phyloP scores from a whole-genome alignment of 1,284 basidiomycete genomes.

The Volvariella volvacea region DNA sequence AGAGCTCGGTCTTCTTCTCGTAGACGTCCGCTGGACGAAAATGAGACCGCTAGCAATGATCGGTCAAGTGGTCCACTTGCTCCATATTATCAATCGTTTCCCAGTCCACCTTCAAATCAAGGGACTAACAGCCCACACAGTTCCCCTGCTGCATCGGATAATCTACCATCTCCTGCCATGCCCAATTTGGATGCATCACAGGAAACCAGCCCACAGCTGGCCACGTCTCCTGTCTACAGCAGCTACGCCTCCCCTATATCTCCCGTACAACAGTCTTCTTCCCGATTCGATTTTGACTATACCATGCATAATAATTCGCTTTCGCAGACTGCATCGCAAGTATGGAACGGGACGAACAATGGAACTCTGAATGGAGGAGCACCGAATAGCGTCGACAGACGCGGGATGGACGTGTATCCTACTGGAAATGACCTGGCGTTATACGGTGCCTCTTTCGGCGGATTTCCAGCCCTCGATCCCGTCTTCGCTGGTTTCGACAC shows the following conservation, averaged over 20 bases:
- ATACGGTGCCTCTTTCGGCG: conserved; percentile 30
- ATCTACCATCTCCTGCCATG: conserved; percentile 61
- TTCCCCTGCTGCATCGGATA: conserved; percentile 58
- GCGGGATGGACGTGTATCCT: conserved; percentile 35
- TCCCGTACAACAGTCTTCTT: conserved; percentile 38
- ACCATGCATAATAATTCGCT: conserved; percentile 38
- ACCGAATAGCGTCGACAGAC: conserved; percentile 38
- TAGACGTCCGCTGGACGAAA: conserved; percentile 63
- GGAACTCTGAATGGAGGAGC: not conserved
- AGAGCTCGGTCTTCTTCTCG: conserved; percentile 70
- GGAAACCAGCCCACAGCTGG: conserved; percentile 39
- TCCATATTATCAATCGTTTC: conserved; percentile 44
- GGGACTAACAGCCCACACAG: conserved; percentile 54
- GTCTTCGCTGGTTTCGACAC: conserved; percentile 38
- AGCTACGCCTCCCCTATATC: conserved; percentile 42
- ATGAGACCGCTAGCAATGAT: conserved; percentile 31
- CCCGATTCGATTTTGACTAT: conserved; percentile 52
- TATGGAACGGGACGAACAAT: not conserved
- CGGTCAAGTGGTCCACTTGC: conserved; percentile 22
- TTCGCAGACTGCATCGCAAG: conserved; percentile 18
- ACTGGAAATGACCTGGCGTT: conserved; percentile 29
- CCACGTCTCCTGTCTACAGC: conserved; percentile 23
- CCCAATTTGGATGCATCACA: conserved; percentile 33
- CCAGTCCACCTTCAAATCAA: conserved; percentile 40
- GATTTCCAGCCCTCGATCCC: conserved; percentile 41